These are phyloP conservation scores for Penicillium odoratum DNA, from an alignment of 495 filamentous ascomycete genomes.

Conservation along the genomic window DNA sequence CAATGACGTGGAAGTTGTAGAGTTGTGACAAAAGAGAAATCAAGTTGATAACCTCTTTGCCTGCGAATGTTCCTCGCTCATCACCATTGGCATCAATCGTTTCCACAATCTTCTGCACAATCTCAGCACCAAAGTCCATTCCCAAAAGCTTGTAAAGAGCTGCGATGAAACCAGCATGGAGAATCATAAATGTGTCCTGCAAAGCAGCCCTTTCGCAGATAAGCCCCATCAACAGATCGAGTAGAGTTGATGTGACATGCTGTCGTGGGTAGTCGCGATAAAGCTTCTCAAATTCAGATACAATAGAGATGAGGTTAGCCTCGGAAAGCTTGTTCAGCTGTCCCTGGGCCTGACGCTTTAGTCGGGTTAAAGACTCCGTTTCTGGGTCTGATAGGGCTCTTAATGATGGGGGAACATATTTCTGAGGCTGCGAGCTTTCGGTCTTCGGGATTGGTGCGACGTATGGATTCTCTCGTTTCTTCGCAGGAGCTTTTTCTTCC, in stretches of 20 bases:
- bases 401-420: conserved; percentile 90
- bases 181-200: conserved; percentile 83
- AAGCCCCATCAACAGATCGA: conserved; percentile 70
- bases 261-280: conserved; percentile 80
- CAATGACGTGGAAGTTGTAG: conserved; percentile 88
- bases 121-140: conserved; percentile 80
- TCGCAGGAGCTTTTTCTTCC: conserved; percentile 32
- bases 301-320: conserved; percentile 77
- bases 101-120: conserved; percentile 75
- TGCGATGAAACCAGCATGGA: conserved; percentile 87
- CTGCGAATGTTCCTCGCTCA: conserved; percentile 45
- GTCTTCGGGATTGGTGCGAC: conserved; percentile 50
- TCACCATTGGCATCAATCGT: conserved; percentile 54
- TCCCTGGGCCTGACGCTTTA: conserved; percentile 81
- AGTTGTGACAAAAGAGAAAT: conserved; percentile 81
- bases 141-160: conserved; percentile 85
- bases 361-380: conserved; percentile 63
- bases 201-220: conserved; percentile 75
- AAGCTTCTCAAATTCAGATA: conserved; percentile 76
- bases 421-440: conserved; percentile 32
- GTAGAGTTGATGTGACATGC: conserved; percentile 75
- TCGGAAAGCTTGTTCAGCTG: conserved; percentile 91
- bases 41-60: conserved; percentile 75
- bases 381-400: conserved; percentile 62
- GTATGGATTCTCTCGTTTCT: conserved; percentile 62